Evolutionary conservation across 768 basidiomycete species (phyloP), one percentile per base, ranked within the genome.

Genomic region (Crucibulum laeve): DNA sequence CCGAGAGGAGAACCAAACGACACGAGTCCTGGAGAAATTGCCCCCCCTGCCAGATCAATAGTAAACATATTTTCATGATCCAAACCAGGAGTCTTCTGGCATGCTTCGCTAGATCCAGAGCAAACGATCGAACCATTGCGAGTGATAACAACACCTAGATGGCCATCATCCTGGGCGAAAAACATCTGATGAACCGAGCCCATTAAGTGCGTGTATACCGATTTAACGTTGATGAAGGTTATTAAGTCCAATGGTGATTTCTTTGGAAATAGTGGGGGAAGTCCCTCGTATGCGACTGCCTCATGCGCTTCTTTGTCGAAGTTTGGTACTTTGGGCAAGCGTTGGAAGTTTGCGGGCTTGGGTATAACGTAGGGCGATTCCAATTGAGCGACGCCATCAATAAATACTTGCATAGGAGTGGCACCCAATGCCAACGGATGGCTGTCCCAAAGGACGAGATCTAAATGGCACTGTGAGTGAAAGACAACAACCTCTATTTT

Each of bases 371-470:
- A 57, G 2, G 82, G 72, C 2, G 62, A 54, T 23, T 65, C 53
- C 2, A 88, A 54, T 56, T 97, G 93, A 1, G 84, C 63, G 38
- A 95, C 84, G 1, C 93, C 93, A 53, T 97, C 93, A 47, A 95
- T 88, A 63, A 81, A 91, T 15, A 92, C 90, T 65, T 94, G 90
- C 25, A 73, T 67, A 2, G 91, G 91, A 0, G 89, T 90, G n/a
- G 91, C 89, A 3, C 89, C 89, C 3, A 94, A 66, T 0, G 84
- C 76, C 8, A 95, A 70, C 0, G 92, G 92, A 61, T 93, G 91
- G 28, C 80, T 82, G 49, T 89, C 87, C 85, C 86, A 89, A 2
- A 91, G 69, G 23, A 91, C 84, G 25, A 92, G 48, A 62, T 93
- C 87, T 85, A 5, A n/a, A 47, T 5, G 23, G 4, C 14, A 17